Base-by-base conservation (phyloP, 1,139 yeast species). In the Debaryomycetaceae sp. region DNA sequence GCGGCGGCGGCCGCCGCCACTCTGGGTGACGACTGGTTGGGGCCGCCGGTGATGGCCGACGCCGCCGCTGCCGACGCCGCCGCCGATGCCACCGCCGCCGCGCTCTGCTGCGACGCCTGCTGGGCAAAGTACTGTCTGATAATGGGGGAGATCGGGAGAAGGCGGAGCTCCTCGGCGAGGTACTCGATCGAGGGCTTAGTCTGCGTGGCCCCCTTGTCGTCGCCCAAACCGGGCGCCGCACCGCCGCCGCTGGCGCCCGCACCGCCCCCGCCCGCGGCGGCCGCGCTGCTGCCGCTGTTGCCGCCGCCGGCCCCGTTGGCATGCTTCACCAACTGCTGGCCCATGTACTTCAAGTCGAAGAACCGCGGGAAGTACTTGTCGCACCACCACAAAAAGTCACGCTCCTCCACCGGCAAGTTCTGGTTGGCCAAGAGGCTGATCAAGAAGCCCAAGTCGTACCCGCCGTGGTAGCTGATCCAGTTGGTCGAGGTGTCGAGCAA, bases 401-500 rank as follows among this genome's bases (percentile, higher is more conserved):
- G 72, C 51, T 84, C 93, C 44, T 81, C 86, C 15, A 74, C 75
- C 1, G 97, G 97, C 64, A 91, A 82, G 31, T 70, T 65, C 37
- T 76, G 74, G 54, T 86, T 85, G 43, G 82, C 75, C 53, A 91
- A 67, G 41, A 88, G 66, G 34, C 95, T 78, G 23, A 88, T 63
- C 41, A 91, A 65, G 54, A 89, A 89, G 2, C 98, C 98, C 51
- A 89, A 74, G 56, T 91, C 98, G 56, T 91, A 91, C 11, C 97
- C 98, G 1, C 88, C 82, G 54, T 91, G 97, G 58, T 82, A 91
- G 40, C 95, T 83, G 34, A 88, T 70, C 98, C 98, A 91, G 36
- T 81, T 77, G 31, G 85, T 75, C 19, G 78, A 68, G 18, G 75
- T 70, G 43, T 85, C 80, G 44, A 91, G 64, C 23, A 89, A 74